These are phyloP conservation scores for Metschnikowia cerradonensis DNA, from an alignment of 805 yeast species.

Conservation along the genomic window DNA sequence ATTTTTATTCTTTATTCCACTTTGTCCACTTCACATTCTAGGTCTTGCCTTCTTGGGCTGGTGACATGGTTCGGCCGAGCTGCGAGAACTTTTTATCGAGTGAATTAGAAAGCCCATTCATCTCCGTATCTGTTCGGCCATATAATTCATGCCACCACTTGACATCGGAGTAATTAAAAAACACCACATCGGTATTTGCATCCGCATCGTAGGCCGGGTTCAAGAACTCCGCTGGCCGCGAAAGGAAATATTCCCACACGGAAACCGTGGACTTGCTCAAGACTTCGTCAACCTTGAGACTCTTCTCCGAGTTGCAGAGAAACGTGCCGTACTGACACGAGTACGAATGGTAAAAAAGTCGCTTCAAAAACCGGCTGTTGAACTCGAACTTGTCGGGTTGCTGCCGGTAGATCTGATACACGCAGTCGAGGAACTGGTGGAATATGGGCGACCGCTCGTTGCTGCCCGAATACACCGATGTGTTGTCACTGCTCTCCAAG, in stretches of 20 bases:
- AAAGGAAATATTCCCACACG: constrained; percentile 91
- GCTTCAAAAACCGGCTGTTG: constrained; percentile 80
- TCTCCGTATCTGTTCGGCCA: constrained; percentile 63
- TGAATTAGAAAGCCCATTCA: constrained; percentile 35
- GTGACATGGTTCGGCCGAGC: constrained; percentile 7
- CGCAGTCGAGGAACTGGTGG: constrained; percentile 89
- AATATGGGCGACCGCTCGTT: constrained; percentile 72
- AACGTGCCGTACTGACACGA: constrained; percentile 96
- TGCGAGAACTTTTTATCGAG: constrained; percentile 40
- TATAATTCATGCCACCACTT: constrained; percentile 88
- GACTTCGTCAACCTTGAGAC: constrained; percentile 36
- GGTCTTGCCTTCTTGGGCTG: neutral
- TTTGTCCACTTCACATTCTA: no score
- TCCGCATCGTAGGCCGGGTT: constrained; percentile 45
- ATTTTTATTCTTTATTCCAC: no score
- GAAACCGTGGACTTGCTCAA: constrained; percentile 55
- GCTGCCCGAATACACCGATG: constrained; percentile 29
- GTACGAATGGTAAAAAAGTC: constrained; percentile 81
- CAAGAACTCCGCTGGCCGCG: constrained; percentile 66
- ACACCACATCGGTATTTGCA: constrained; percentile 31
- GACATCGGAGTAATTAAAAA: constrained; percentile 59
- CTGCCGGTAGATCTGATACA: constrained; percentile 72
- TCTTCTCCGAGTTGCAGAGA: constrained; percentile 68
- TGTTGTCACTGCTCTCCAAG: constrained; percentile 1
- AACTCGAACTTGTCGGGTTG: constrained; percentile 75